Conservation (phyloP, 768 basidiomycete species). For the Suillus subalutaceus region DNA sequence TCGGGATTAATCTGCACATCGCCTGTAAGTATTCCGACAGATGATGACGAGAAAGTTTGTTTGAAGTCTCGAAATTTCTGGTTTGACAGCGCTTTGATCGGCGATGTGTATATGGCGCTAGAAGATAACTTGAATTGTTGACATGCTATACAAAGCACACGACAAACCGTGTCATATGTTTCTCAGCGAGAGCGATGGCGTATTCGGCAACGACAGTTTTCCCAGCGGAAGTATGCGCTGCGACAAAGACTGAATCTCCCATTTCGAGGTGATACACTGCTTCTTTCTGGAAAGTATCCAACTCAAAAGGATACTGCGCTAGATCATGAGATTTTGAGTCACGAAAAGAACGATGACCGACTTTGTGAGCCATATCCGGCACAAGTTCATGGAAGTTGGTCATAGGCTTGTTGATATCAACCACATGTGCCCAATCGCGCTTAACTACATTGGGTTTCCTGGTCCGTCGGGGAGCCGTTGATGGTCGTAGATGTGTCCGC, state of each 20-base stretch:
- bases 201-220: slow-evolving; percentile 99
- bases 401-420: slow-evolving; percentile 90
- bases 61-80: slow-evolving; percentile 99
- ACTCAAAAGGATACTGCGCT: slow-evolving; percentile 92
- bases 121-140: slow-evolving; percentile 11
- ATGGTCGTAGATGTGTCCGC: slow-evolving; percentile 62
- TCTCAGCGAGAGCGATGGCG: slow-evolving; percentile 93
- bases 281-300: slow-evolving; percentile 98
- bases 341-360: slow-evolving; percentile 30
- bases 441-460: slow-evolving; percentile 62
- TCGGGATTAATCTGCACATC: slow-evolving; percentile 99
- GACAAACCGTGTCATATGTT: slow-evolving; percentile 95
- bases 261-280: slow-evolving; percentile 97
- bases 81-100: slow-evolving; percentile 98
- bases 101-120: slow-evolving; percentile 98
- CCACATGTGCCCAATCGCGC: slow-evolving; percentile 97
- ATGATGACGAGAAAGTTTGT: slow-evolving; percentile 87
- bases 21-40: slow-evolving; percentile 95
- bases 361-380: slow-evolving; percentile 95
- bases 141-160: slow-evolving; percentile 17
- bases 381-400: slow-evolving; percentile 90
- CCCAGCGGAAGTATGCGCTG: slow-evolving; percentile 98
- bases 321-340: slow-evolving; percentile 10
- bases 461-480: slow-evolving; percentile 42
- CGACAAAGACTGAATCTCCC: slow-evolving; percentile 99